Percentiles rank a stretch among this genome's conserved stretches.
phyloP scores from a whole-genome alignment of 495 filamentous ascomycete genomes.

The Cercophora newfieldiana region DNA sequence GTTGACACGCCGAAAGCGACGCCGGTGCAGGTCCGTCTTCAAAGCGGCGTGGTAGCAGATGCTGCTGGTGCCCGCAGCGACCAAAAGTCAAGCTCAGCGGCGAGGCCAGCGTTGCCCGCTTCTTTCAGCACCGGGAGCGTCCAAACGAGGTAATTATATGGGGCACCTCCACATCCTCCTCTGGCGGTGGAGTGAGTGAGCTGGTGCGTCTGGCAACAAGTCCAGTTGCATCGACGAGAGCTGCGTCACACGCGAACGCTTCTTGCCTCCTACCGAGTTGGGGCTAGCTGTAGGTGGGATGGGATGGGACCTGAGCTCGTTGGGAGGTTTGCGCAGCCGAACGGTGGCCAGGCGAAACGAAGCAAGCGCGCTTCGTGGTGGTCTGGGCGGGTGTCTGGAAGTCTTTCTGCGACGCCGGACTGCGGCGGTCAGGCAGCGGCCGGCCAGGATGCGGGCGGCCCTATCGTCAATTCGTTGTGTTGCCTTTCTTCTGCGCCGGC shows the following conservation, averaged over 20 bases:
- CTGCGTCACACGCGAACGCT: conserved; percentile 1
- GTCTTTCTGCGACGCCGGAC: neutral
- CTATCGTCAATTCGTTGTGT: neutral
- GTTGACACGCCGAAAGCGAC: neutral
- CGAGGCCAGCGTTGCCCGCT: neutral
- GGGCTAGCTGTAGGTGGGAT: neutral
- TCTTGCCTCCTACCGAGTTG: neutral
- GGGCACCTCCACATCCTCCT: neutral
- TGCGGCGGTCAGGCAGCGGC: conserved; percentile 3
- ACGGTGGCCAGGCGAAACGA: neutral
- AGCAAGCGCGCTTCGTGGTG: neutral
- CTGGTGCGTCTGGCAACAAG: neutral
- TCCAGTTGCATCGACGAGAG: neutral
- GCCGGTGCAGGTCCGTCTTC: neutral
- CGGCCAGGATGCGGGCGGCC: conserved; percentile 4
- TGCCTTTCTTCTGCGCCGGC: neutral
- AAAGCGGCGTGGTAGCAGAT: conserved; percentile 2
- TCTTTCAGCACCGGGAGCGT: neutral
- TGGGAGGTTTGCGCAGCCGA: neutral
- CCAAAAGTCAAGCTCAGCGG: neutral
- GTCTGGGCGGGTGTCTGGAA: neutral
- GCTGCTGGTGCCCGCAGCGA: neutral
- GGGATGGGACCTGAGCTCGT: neutral
- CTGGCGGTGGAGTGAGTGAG: too few relatives aligned
- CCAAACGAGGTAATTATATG: neutral